Evolutionary conservation across 306 rosid species (phyloP).

Genomic region (Acacia confusa): DNA sequence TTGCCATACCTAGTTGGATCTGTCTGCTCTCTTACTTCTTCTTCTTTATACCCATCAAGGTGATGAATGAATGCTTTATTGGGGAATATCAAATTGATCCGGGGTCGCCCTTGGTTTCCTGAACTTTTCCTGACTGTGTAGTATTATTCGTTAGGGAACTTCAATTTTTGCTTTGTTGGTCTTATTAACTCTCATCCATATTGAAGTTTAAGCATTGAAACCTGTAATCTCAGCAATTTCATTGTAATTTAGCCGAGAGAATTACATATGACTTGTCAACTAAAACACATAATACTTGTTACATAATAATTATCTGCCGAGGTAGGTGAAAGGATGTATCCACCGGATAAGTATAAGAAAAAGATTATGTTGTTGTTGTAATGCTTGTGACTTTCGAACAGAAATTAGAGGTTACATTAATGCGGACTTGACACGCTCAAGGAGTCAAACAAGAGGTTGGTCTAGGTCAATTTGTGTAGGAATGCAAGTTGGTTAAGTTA

Average conservation of each 20-base stretch:
- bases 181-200: constrained; percentile 6
- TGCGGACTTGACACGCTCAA: constrained; percentile 14
- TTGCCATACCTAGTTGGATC: constrained; percentile 16
- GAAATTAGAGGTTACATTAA: background rate
- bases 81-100: constrained; percentile 26
- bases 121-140: background rate
- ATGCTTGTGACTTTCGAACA: background rate
- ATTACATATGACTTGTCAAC: background rate
- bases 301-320: background rate
- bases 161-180: constrained; percentile 14
- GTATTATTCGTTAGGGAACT: constrained; percentile 5
- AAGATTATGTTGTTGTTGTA: constrained; percentile 2
- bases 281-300: constrained; percentile 1
- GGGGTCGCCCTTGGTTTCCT: constrained; percentile 24
- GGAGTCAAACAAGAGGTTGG: constrained; percentile 22
- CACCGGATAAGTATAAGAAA: background rate
- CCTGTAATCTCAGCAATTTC: constrained; percentile 22
- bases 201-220: constrained; percentile 17
- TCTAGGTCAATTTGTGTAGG: constrained; percentile 15
- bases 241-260: background rate
- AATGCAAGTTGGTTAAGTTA: constrained; percentile 14
- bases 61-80: constrained; percentile 23
- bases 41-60: background rate
- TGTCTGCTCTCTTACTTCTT: constrained; percentile 26
- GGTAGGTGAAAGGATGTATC: constrained; percentile 19